phyloP scores from a whole-genome alignment of 345 rosid species.

The Abelmoschus esculentus region DNA sequence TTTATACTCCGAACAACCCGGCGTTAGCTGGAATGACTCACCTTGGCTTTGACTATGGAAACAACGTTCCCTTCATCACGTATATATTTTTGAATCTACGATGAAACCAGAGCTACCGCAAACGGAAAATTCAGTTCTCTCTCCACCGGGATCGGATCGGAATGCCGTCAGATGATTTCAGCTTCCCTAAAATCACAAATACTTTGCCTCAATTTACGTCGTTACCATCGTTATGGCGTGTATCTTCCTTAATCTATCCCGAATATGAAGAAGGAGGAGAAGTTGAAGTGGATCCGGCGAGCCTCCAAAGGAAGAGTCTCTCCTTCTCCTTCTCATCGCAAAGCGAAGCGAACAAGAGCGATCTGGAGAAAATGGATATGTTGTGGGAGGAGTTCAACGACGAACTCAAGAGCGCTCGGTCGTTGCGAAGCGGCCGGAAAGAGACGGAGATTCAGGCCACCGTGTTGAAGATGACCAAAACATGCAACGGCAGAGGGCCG shows the following conservation, averaged over 20 bases:
- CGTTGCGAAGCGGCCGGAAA: neutral
- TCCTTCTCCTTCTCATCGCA: neutral
- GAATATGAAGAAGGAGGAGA: neutral
- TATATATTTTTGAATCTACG: neutral
- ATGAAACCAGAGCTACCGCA: neutral
- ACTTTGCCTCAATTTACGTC: conserved; percentile 17
- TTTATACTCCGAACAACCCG: conserved; percentile 19
- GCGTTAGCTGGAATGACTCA: conserved; percentile 6
- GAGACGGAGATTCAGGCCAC: neutral
- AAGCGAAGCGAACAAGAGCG: neutral
- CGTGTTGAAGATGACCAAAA: neutral
- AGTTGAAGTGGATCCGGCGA: neutral
- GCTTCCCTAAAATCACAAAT: conserved; percentile 30
- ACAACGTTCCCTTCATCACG: neutral
- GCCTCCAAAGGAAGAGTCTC: conserved; percentile 6
- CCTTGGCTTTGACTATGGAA: neutral
- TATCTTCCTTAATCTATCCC: conserved; percentile 28
- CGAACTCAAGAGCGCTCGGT: conserved; percentile 19
- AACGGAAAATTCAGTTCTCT: no score
- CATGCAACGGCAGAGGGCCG: no score
- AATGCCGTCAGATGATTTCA: conserved; percentile 31
- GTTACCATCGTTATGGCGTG: conserved; percentile 33
- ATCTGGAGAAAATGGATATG: conserved; percentile 32
- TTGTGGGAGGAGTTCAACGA: conserved; percentile 37
- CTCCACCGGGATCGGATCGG: neutral